Evolutionary conservation across 2,329 filamentous ascomycete genomes (phyloP).

Genomic region (Trichocomaceae sp.): DNA sequence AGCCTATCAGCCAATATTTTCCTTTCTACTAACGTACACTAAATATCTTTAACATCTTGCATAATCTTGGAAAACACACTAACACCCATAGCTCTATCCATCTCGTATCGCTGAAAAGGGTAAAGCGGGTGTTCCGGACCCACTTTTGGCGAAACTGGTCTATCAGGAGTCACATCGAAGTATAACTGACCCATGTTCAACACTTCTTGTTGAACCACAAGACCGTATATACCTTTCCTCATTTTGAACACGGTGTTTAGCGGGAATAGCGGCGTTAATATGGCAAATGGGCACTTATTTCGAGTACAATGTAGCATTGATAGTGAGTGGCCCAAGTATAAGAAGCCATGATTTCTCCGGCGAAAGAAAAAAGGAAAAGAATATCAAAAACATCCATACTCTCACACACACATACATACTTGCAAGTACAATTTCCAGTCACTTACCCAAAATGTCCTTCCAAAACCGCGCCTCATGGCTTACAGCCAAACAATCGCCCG

Average conservation of each 20-base stretch:
- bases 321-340: not conserved
- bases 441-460: not conserved
- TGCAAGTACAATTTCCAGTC: not conserved
- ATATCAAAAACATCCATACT: not conserved
- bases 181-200: not conserved
- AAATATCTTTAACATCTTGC: not conserved
- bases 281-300: not conserved
- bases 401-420: too few species aligned
- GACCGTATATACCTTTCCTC: too few species aligned
- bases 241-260: not conserved
- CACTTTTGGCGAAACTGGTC: not conserved
- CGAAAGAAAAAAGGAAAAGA: not conserved
- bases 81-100: not conserved
- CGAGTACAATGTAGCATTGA: not conserved
- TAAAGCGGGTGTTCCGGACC: not conserved
- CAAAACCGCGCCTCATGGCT: conserved; percentile 18
- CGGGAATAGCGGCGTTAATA: conserved; percentile 1
- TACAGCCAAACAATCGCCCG: conserved; percentile 7
- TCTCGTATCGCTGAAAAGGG: conserved; percentile 5
- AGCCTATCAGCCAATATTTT: too few species aligned
- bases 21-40: not conserved
- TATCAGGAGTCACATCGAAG: not conserved
- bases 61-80: not conserved
- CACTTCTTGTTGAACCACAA: not conserved
- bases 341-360: not conserved